Base-by-base conservation (phyloP, 805 yeast genomes). In the Candida patagonica region DNA sequence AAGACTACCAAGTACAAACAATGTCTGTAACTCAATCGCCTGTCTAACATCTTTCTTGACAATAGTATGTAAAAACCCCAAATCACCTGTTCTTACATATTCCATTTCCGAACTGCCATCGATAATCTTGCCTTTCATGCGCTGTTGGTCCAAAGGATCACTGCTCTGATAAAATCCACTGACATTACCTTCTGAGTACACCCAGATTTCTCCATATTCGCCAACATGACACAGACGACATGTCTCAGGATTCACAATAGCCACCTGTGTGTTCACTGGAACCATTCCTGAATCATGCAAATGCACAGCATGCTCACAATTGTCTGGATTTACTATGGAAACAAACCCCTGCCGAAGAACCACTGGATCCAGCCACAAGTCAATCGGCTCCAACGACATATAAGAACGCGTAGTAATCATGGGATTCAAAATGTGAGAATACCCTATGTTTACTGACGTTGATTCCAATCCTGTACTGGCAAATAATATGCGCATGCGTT, bases 151-250 rank as follows among this genome's bases (percentile, higher is more conserved):
- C 47, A 78, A 74, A 9, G 63, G 60, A 45, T 78, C 82, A 7
- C 69, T 65, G 1, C 68, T 69, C 22, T 67, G 66, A 29, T 75
- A 73, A 55, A 76, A 79, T 5, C 75, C 73, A 9, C 67, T 58
- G 22, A 77, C 80, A 50, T 81, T 87, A 1, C 89, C 94, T 47
- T 86, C 95, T 1, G 95, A 82, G 47, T 83, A 75, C 2, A 89
- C 94, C 97, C 97, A 92, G 29, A 92, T 86, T 61, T 92, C 99
- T 25, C 99, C 99, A 58, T 76, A 78, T 59, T 92, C 98, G 6
- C 97, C 96, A 38, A 78, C 79, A 42, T 73, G 75, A 55, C 98
- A 89, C 9, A 87, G 65, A 40, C 67, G 65, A 33, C 72, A 60
- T 0, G 96, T 89, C 55, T 92, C 96, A 1, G 98, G 98, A 49